Base-by-base conservation (phyloP, 2,329 filamentous ascomycete species). In the Ophiocordyceps robertsii region DNA sequence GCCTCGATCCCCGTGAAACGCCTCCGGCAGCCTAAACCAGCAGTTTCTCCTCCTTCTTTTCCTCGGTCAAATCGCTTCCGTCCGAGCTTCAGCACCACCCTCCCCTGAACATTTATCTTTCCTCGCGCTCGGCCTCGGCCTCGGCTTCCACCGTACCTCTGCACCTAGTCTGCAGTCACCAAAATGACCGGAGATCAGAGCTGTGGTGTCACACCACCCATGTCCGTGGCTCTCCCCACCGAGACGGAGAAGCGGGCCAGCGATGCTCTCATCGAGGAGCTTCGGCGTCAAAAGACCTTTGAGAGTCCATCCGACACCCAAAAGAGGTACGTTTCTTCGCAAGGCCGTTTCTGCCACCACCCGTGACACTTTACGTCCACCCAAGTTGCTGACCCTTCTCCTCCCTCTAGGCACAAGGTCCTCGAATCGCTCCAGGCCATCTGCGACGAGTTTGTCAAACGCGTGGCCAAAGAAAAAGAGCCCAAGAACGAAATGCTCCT, bases 201-300 rank as follows among this genome's bases (percentile, higher is more conserved):
- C 50, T 66, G 51, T 47, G 90, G 90, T 56, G 76, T 93, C 38
- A 95, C 88, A 45, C 81, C 82, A 52, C 83, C 92, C 38, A 85
- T 98, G 32, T 94, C 88, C 17, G 73, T 72, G 12, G 69, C 72
- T 19, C 70, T 88, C 21, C 92, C 92, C 5, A 92, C 83, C 1
- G 74, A 82, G 43, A 67, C 74, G 32, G 90, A 98, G 60, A 75
- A 82, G 44, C 73, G 81, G 49, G 76, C 83, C 40, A 93, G 86
- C 53, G 80, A 87, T 51, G 72, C 80, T 43, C 74, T 98, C 37
- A 75, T 95, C 44, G 78, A 84, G 43, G 89, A 95, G 63, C 68
- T 98, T 47, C 87, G 87, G 59, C 72, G 72, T 35, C 85, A 95
- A 64, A 90, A 93, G 64, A 95, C 92, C 41, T 98, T 95, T 54